These are phyloP conservation scores for Olyra latifolia DNA, from an alignment of 176 grass and related monocot genomes.

Conservation along the genomic window DNA sequence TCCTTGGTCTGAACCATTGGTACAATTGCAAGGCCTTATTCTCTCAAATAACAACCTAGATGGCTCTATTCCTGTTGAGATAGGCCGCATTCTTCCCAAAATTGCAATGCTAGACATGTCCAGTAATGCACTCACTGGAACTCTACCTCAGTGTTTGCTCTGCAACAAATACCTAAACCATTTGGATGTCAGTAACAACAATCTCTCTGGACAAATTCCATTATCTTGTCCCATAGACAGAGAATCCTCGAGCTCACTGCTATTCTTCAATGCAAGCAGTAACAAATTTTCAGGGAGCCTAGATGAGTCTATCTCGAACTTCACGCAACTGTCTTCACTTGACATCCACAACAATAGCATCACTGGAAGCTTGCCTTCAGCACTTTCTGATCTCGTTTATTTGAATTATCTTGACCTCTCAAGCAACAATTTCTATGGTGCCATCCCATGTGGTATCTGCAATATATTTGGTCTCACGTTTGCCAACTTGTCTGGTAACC, in stretches of 20 bases:
- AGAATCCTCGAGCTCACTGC: slow-evolving; percentile 55
- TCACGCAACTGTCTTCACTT: slow-evolving; percentile 70
- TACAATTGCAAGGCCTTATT: slow-evolving; percentile 78
- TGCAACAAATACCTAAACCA: slow-evolving; percentile 50
- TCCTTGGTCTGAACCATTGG: slow-evolving; percentile 49
- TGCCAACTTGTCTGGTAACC: slow-evolving; percentile 80
- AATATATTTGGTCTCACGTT: slow-evolving; percentile 66
- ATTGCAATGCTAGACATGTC: slow-evolving; percentile 76
- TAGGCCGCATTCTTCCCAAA: slow-evolving; percentile 67
- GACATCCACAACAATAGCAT: slow-evolving; percentile 90
- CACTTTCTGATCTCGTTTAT: slow-evolving; percentile 64
- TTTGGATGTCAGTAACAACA: slow-evolving; percentile 86
- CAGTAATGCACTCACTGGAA: slow-evolving; percentile 66
- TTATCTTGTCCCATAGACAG: slow-evolving; percentile 44
- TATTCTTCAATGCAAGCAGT: slow-evolving; percentile 80
- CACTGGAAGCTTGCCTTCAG: slow-evolving; percentile 63
- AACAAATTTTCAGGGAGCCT: slow-evolving; percentile 76
- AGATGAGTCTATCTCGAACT: slow-evolving; percentile 72
- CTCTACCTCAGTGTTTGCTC: slow-evolving; percentile 63
- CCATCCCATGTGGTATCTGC: slow-evolving; percentile 78
- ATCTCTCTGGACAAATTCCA: slow-evolving; percentile 63
- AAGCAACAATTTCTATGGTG: slow-evolving; percentile 68
- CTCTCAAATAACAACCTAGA: slow-evolving; percentile 79
- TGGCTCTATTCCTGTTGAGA: slow-evolving; percentile 63
- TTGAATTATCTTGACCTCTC: slow-evolving; percentile 95